These are phyloP conservation scores for Pisolithus microcarpus DNA, from an alignment of 768 basidiomycete genomes.

Conservation along the genomic window DNA sequence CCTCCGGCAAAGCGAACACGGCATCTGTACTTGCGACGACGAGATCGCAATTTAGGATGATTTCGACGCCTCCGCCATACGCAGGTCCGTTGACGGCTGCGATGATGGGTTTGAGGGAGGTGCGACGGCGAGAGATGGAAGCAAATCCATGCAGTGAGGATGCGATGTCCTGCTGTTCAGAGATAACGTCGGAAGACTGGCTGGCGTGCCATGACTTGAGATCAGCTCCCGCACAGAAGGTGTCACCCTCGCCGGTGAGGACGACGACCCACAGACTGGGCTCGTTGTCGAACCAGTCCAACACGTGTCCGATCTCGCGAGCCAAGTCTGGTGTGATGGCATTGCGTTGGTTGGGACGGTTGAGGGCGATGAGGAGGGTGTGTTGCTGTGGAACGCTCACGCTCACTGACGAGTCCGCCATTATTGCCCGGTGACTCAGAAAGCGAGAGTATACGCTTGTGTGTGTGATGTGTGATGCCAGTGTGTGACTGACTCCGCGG, in stretches of 20 bases:
- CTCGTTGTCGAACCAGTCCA: slow-evolving; percentile 73
- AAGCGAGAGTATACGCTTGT: too few species aligned
- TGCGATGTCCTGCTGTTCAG: slow-evolving; percentile 38
- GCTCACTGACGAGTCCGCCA: slow-evolving; percentile 26
- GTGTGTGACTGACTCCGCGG: too few species aligned
- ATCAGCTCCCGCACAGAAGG: slow-evolving; percentile 79
- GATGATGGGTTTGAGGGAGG: slow-evolving; percentile 63
- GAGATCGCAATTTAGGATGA: slow-evolving; percentile 70
- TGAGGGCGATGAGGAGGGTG: slow-evolving; percentile 49
- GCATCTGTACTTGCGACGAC: slow-evolving; percentile 63
- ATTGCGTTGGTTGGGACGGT: slow-evolving; percentile 66
- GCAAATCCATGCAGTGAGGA: slow-evolving; percentile 56
- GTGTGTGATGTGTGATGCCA: too few species aligned
- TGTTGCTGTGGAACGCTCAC: slow-evolving; percentile 43
- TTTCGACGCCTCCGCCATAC: slow-evolving; percentile 60
- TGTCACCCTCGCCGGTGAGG: slow-evolving; percentile 63
- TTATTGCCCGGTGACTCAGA: too few species aligned
- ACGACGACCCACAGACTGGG: slow-evolving; percentile 69
- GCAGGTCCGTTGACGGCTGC: slow-evolving; percentile 77
- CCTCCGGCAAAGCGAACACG: slow-evolving; percentile 70
- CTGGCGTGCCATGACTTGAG: slow-evolving; percentile 60
- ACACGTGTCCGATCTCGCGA: slow-evolving; percentile 40
- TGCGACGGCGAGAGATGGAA: slow-evolving; percentile 58
- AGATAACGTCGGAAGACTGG: slow-evolving; percentile 36
- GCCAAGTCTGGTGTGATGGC: slow-evolving; percentile 61